Base-by-base conservation (phyloP, 768 basidiomycete species). In the Rickenella mellea region DNA sequence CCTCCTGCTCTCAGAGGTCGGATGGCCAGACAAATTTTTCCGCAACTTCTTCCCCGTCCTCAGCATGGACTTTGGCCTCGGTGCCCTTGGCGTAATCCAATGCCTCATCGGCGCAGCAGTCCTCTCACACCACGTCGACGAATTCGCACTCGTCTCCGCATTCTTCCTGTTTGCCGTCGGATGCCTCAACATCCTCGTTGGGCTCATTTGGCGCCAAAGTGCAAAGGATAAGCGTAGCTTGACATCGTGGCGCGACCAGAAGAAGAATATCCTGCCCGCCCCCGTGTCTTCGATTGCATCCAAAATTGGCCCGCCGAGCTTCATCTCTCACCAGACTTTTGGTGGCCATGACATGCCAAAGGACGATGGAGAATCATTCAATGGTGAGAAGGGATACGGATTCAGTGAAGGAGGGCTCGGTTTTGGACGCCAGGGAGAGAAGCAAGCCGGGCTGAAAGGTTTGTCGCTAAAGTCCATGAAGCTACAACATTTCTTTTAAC, bases 151-250 rank as follows among this genome's bases (percentile, higher is more conserved):
- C 55, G 90, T 90, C 48, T 71, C 89, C 4, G 89, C 84, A 36
- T 93, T 93, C 71, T 81, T 94, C 69, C 74, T 94, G 47, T 94
- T 94, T 67, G 73, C 88, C 40, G 55, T 94, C 44, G 91, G 90
- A n/a, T 90, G 87, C 61, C 62, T 94, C 42, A 90, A 94, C 66
- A 78, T 90, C 51, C 59, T 90, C 45, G 68, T 80, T 47, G 83
- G 83, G 30, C 72, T 87, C 50, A 72, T 83, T 57, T 85, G 79
- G 70, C 76, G 79, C 42, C 68, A 71, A 50, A 68, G 66, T 1
- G 77, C 74, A 44, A 82, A 79, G 51, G 46, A 61, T 15, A 78
- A 76, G 50, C 75, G 82, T 15, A 79, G 76, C 43, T 62, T 87
- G 51, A 76, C 66, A 14, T 66, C 71, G 14, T 86, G 82, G 83